Conservation (phyloP, 371 early-diverging fungal species). For the Lichtheimia ramosa region DNA sequence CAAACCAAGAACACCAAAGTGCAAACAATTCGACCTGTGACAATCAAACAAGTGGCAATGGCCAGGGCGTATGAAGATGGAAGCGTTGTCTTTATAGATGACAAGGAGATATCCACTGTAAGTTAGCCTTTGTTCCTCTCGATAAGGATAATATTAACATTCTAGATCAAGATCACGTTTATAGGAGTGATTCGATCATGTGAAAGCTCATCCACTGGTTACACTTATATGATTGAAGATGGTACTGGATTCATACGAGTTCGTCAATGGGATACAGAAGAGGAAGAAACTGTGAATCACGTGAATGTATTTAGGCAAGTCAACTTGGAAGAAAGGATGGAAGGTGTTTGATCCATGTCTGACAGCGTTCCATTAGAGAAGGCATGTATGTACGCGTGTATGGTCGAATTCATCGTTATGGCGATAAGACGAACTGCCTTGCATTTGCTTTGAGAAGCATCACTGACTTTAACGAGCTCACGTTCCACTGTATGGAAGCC, state of each 20-base stretch:
- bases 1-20: too few relatives aligned
- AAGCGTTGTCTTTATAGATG: constrained; percentile 60
- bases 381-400: constrained; percentile 67
- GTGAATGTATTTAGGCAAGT: too few relatives aligned
- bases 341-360: too few relatives aligned
- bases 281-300: too few relatives aligned
- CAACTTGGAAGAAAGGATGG: too few relatives aligned
- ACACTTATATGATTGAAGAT: constrained; percentile 72
- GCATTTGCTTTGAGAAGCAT: constrained; percentile 62
- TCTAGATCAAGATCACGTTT: constrained; percentile 48
- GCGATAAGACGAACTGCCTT: constrained; percentile 48
- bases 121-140: background rate
- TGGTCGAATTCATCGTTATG: constrained; percentile 66
- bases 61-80: constrained; percentile 51
- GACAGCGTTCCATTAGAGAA: constrained; percentile 18
- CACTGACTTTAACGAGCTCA: constrained; percentile 72
- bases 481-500: constrained; percentile 69
- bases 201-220: constrained; percentile 50
- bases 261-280: constrained; percentile 47
- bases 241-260: constrained; percentile 78
- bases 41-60: constrained; percentile 67
- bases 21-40: constrained; percentile 68
- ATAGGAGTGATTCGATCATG: constrained; percentile 66
- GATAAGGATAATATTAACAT: background rate
- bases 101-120: constrained; percentile 43